These are phyloP conservation scores for Rhizopus microsporus DNA, from an alignment of 371 early-diverging fungal species.

Conservation along the genomic window DNA sequence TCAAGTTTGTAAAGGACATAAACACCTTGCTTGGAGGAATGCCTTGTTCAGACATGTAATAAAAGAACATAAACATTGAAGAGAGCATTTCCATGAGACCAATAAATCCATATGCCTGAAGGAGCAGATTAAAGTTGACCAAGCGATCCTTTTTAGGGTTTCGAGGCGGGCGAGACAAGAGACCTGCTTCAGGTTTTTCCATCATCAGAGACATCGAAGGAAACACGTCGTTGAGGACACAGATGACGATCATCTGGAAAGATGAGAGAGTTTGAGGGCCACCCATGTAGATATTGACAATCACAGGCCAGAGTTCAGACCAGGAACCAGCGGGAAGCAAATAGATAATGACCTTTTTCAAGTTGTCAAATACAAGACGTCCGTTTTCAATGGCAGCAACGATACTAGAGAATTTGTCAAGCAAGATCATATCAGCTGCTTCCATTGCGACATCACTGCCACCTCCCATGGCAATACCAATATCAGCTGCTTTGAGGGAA, in stretches of 20 bases:
- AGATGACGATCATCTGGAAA: conserved; percentile 68
- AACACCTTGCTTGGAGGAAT: conserved; percentile 41
- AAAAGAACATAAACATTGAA: conserved; percentile 64
- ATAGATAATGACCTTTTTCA: conserved; percentile 80
- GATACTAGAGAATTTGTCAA: conserved; percentile 76
- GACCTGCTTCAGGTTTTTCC: conserved; percentile 64
- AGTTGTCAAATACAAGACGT: conserved; percentile 80
- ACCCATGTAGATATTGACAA: conserved; percentile 71
- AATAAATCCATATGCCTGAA: conserved; percentile 68
- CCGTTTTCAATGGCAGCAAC: conserved; percentile 78
- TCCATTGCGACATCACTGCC: conserved; percentile 82
- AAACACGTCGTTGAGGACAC: conserved; percentile 51
- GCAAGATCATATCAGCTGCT: conserved; percentile 72
- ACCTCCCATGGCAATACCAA: conserved; percentile 78
- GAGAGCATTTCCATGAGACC: conserved; percentile 62
- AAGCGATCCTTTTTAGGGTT: conserved; percentile 61
- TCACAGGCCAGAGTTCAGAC: conserved; percentile 70
- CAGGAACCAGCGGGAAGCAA: conserved; percentile 73
- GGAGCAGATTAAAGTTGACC: conserved; percentile 52
- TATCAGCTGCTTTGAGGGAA: conserved; percentile 76
- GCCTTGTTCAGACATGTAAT: conserved; percentile 51
- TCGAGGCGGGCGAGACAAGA: conserved; percentile 64
- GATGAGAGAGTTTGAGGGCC: conserved; percentile 65
- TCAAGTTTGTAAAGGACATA: conserved; percentile 58
- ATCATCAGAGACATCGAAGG: conserved; percentile 67